phyloP scores from a whole-genome alignment of 768 basidiomycete genomes.

The Agrocybe chaxingu region DNA sequence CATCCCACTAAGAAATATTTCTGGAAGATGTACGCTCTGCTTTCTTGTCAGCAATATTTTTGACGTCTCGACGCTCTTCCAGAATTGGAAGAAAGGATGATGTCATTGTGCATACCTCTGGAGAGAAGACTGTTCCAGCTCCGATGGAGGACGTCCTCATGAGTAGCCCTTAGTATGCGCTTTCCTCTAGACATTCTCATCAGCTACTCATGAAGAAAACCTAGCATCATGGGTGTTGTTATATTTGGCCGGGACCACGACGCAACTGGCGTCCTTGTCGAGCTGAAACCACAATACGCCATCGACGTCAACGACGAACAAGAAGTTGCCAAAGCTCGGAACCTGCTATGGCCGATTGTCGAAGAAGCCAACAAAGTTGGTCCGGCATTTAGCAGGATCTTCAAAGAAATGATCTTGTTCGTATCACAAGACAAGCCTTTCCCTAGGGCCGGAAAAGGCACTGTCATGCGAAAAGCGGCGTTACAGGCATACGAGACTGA shows the following conservation, averaged over 20 bases:
- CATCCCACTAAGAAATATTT: constrained; percentile 42
- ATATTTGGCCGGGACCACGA: constrained; percentile 41
- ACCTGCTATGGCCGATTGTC: constrained; percentile 35
- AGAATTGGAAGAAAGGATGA: constrained; percentile 41
- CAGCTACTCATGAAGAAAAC: neutral
- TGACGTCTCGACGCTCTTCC: neutral
- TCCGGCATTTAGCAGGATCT: constrained; percentile 42
- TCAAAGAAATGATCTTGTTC: constrained; percentile 53
- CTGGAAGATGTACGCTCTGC: constrained; percentile 37
- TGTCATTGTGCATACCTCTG: constrained; percentile 31
- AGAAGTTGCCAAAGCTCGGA: constrained; percentile 24
- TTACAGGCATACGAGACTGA: constrained; percentile 39
- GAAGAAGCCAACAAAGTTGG: constrained; percentile 43
- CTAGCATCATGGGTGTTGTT: constrained; percentile 25
- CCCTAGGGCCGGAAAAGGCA: constrained; percentile 44
- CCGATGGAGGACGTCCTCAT: constrained; percentile 27
- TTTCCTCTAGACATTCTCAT: neutral
- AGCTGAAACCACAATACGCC: constrained; percentile 20
- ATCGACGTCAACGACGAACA: constrained; percentile 24
- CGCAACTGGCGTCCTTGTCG: constrained; percentile 31
- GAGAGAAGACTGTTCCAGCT: constrained; percentile 33
- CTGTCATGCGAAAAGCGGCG: constrained; percentile 41
- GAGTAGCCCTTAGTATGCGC: constrained; percentile 24
- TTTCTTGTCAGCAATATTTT: neutral
- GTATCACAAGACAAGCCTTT: constrained; percentile 35